Conservation (phyloP, 768 basidiomycete species). For the Pleurotus tuoliensis region DNA sequence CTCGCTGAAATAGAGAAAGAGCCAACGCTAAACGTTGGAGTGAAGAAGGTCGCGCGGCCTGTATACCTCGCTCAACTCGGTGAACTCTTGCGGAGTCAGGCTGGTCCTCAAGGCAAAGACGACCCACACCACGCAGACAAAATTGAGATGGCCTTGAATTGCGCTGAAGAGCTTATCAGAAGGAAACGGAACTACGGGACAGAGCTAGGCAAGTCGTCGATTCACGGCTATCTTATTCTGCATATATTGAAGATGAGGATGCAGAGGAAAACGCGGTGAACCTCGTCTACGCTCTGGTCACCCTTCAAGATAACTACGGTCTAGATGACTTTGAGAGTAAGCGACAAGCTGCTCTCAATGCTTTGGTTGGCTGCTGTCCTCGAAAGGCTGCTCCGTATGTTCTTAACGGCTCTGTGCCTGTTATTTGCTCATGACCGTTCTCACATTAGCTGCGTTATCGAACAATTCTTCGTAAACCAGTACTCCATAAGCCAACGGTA, state of each 20-base stretch:
- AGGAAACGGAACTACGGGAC: conserved; percentile 82
- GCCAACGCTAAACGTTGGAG: conserved; percentile 70
- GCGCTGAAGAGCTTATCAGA: conserved; percentile 80
- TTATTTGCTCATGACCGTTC: background rate
- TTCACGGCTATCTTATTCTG: background rate
- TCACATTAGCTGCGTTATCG: conserved; percentile 63
- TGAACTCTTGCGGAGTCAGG: conserved; percentile 64
- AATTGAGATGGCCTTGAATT: conserved; percentile 75
- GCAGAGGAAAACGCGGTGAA: conserved; percentile 89
- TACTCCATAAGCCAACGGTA: conserved; percentile 87
- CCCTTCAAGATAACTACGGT: conserved; percentile 83
- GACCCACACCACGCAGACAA: conserved; percentile 67
- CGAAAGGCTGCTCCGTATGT: conserved; percentile 75
- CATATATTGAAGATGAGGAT: background rate
- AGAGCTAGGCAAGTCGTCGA: conserved; percentile 67
- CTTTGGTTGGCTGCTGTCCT: conserved; percentile 79
- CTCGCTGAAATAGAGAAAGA: conserved; percentile 83
- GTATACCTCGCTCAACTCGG: conserved; percentile 89
- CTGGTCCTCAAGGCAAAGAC: conserved; percentile 45
- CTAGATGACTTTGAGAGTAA: conserved; percentile 72
- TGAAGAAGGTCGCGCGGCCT: conserved; percentile 71
- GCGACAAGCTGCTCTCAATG: conserved; percentile 72
- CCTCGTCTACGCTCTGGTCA: conserved; percentile 67
- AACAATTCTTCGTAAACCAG: conserved; percentile 92
- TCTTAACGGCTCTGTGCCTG: background rate